These are phyloP conservation scores for Penstemon davidsonii DNA, from an alignment of 257 asterid species.

Conservation along the genomic window DNA sequence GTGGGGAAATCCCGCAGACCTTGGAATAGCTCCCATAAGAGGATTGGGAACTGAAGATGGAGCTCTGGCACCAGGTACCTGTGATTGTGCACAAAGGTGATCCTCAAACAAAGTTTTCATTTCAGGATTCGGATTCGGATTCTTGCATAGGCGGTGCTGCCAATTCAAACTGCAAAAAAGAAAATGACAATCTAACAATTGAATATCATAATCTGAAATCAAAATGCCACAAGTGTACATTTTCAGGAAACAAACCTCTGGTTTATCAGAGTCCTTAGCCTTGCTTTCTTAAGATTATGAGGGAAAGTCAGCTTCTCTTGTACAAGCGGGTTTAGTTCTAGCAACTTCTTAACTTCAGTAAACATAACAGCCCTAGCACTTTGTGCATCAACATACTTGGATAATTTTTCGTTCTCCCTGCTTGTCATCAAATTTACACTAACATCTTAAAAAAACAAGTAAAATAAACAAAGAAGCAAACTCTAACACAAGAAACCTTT, in stretches of 20 bases:
- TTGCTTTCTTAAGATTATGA: slow-evolving; percentile 45
- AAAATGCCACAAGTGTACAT: background rate
- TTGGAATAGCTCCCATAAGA: slow-evolving; percentile 52
- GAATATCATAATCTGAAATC: slow-evolving; percentile 11
- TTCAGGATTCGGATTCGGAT: slow-evolving; percentile 61
- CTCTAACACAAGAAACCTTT: no score
- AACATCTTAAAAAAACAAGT: no score
- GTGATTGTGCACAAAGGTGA: slow-evolving; percentile 63
- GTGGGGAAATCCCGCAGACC: slow-evolving; percentile 52
- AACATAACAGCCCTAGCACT: slow-evolving; percentile 60
- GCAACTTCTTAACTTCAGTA: slow-evolving; percentile 57
- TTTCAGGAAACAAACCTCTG: slow-evolving; percentile 47
- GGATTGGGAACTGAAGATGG: slow-evolving; percentile 58
- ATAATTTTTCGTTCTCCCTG: slow-evolving; percentile 60
- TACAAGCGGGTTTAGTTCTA: slow-evolving; percentile 63
- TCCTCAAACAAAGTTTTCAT: slow-evolving; percentile 66
- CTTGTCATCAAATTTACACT: background rate
- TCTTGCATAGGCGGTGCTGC: slow-evolving; percentile 73
- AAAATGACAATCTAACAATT: background rate
- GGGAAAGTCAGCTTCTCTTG: slow-evolving; percentile 63
- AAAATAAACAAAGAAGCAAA: no score
- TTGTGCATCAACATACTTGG: slow-evolving; percentile 62
- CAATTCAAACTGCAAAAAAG: slow-evolving; percentile 55
- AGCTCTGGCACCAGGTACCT: slow-evolving; percentile 62
- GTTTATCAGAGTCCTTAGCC: slow-evolving; percentile 62